Conservation (phyloP, 75 land plant genomes). For the Pseudotsuga menziesii region DNA sequence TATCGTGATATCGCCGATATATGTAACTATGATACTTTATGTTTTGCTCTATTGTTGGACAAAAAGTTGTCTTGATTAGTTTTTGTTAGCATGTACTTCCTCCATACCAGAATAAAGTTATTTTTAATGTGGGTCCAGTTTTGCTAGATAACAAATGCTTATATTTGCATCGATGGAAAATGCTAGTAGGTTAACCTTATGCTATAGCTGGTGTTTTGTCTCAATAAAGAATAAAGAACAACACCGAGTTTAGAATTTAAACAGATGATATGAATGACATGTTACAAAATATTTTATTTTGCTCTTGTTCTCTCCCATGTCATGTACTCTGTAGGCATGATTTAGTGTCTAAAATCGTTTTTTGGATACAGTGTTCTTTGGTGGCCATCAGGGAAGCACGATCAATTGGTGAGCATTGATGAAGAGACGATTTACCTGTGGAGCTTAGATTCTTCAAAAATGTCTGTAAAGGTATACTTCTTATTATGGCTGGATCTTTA, state of each 20-base stretch:
- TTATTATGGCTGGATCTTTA: neutral
- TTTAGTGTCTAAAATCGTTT: neutral
- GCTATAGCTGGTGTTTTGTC: neutral
- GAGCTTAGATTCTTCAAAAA: slow-evolving; percentile 76
- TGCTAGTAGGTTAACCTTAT: neutral
- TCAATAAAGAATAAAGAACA: neutral
- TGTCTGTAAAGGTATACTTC: slow-evolving; percentile 65
- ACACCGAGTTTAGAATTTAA: neutral
- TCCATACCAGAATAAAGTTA: neutral
- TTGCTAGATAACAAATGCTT: neutral
- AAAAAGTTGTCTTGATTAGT: neutral
- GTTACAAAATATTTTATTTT: neutral
- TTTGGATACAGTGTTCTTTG: slow-evolving; percentile 63
- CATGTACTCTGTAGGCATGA: neutral
- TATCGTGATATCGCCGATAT: too few species aligned
- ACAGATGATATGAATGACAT: neutral
- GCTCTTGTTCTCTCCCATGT: neutral
- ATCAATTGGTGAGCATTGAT: slow-evolving; percentile 83
- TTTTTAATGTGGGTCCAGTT: neutral
- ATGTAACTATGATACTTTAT: too few species aligned
- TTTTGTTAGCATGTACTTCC: neutral
- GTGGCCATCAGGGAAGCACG: slow-evolving; percentile 87
- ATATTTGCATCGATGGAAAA: neutral
- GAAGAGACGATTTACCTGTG: slow-evolving; percentile 79
- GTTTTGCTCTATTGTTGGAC: too few species aligned